These are phyloP conservation scores for Paramecium octaurelia DNA, from an alignment of 73 alveolate species.

Conservation along the genomic window DNA sequence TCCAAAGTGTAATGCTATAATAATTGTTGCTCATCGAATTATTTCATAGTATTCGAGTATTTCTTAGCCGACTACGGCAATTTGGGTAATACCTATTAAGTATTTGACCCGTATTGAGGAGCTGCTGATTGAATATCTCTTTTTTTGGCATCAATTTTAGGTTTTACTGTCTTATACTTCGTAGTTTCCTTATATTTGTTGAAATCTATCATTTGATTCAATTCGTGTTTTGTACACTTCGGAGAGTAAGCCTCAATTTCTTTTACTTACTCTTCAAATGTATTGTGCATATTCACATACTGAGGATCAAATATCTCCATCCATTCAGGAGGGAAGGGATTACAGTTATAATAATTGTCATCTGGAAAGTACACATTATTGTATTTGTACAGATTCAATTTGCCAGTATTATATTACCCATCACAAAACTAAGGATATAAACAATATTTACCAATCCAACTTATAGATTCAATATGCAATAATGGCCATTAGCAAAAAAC, in stretches of 20 bases:
- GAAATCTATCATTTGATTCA: conserved; percentile 60
- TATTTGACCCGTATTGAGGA: background rate
- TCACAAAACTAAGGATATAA: conserved; percentile 39
- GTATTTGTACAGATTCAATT: conserved; percentile 68
- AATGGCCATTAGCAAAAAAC: conserved; percentile 59
- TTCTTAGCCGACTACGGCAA: background rate
- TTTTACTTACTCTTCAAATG: conserved; percentile 42
- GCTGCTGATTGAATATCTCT: conserved; percentile 43
- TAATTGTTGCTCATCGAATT: conserved; percentile 15
- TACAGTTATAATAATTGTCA: conserved; percentile 76
- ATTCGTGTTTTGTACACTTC: conserved; percentile 55
- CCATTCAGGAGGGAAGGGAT: conserved; percentile 86
- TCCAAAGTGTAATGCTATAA: background rate
- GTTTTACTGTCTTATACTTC: background rate
- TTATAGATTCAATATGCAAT: conserved; percentile 45
- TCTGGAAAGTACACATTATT: conserved; percentile 79
- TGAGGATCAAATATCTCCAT: conserved; percentile 74
- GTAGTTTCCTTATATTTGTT: conserved; percentile 31
- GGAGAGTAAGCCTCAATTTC: conserved; percentile 63
- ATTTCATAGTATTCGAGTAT: background rate
- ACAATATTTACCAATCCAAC: conserved; percentile 51
- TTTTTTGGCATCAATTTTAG: conserved; percentile 31
- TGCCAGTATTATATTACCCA: conserved; percentile 74
- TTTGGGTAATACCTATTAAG: conserved; percentile 19
- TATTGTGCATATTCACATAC: conserved; percentile 45